Conservation (phyloP, 1,284 basidiomycete genomes). For the Ceratobasidium sp. region DNA sequence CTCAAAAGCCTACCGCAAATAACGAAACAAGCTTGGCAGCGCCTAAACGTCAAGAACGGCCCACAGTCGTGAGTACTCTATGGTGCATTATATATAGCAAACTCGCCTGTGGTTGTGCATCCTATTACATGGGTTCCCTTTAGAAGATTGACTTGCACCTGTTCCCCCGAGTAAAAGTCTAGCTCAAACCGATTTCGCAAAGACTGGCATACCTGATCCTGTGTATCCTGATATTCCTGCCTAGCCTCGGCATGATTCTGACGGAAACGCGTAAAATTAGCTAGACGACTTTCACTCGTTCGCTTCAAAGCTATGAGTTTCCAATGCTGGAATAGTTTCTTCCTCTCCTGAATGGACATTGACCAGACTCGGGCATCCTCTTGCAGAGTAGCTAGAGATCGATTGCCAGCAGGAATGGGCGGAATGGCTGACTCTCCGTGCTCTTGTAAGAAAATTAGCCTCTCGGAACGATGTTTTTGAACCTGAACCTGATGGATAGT, state of each 20-base stretch:
- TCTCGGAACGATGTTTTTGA: not conserved
- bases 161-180: too few relatives aligned
- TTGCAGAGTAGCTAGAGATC: not conserved
- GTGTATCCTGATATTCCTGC: not conserved
- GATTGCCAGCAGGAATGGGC: not conserved
- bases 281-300: slow-evolving; percentile 2
- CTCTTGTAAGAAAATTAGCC: not conserved
- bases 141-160: slow-evolving; percentile 58
- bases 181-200: too few relatives aligned
- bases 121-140: slow-evolving; percentile 66
- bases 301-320: not conserved
- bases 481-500: not conserved
- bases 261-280: slow-evolving; percentile 1
- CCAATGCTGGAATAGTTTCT: slow-evolving; percentile 18
- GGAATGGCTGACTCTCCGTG: slow-evolving; percentile 16
- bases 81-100: not conserved
- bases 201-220: slow-evolving; percentile 25
- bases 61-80: slow-evolving; percentile 14
- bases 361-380: slow-evolving; percentile 26
- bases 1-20: slow-evolving; percentile 58
- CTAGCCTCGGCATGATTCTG: not conserved
- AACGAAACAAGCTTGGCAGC: slow-evolving; percentile 68
- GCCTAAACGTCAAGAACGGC: slow-evolving; percentile 52
- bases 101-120: slow-evolving; percentile 69
- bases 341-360: slow-evolving; percentile 29